phyloP scores from a whole-genome alignment of 305 asterid species.

The Fraxinus paxiana region DNA sequence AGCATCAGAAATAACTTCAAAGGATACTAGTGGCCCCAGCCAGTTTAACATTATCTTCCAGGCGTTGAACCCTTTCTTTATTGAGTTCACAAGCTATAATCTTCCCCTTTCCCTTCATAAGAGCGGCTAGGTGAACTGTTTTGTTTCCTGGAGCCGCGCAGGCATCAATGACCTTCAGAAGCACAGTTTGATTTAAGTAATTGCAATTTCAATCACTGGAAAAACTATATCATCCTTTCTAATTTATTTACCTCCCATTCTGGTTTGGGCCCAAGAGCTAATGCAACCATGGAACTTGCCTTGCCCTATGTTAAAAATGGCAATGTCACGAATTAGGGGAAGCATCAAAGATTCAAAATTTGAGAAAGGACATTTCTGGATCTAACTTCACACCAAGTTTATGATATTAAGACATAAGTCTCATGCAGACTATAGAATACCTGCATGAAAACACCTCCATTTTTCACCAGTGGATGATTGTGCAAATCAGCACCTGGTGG shows the following conservation, averaged over 20 bases:
- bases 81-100: slow-evolving; percentile 88
- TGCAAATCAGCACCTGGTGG: slow-evolving; percentile 91
- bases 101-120: slow-evolving; percentile 76
- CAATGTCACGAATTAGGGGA: not conserved
- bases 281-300: slow-evolving; percentile 93
- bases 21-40: slow-evolving; percentile 92
- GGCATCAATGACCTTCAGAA: slow-evolving; percentile 85
- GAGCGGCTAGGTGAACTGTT: slow-evolving; percentile 88
- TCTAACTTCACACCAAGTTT: not conserved
- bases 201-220: not conserved
- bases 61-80: slow-evolving; percentile 61
- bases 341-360: not conserved
- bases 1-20: slow-evolving; percentile 7
- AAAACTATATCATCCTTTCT: slow-evolving; percentile 7
- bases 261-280: slow-evolving; percentile 72
- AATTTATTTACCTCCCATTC: slow-evolving; percentile 68
- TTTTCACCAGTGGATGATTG: slow-evolving; percentile 67
- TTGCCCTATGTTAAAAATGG: slow-evolving; percentile 54
- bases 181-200: slow-evolving; percentile 17
- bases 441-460: slow-evolving; percentile 77
- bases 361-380: not conserved
- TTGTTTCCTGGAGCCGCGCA: slow-evolving; percentile 97
- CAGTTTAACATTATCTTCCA: slow-evolving; percentile 51
- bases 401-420: not conserved
- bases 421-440: slow-evolving; percentile 29